Conservation (phyloP, 2,329 filamentous ascomycete species). For the Xylaria arbuscula region DNA sequence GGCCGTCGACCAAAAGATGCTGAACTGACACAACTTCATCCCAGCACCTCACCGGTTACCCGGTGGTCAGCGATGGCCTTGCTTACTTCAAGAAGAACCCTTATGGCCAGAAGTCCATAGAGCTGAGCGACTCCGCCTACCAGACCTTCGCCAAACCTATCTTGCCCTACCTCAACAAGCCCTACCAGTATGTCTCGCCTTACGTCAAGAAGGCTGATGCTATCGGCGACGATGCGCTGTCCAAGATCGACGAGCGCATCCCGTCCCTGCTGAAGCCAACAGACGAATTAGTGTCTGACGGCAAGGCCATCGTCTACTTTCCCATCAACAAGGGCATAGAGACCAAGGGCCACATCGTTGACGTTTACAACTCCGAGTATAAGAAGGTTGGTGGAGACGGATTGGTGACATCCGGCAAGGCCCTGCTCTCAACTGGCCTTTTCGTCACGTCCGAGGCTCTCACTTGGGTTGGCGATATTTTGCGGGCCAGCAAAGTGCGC, state of each 20-base stretch:
- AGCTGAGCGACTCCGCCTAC: conserved; percentile 80
- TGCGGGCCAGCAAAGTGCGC: conserved; percentile 72
- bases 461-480: conserved; percentile 67
- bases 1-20: neutral
- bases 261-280: conserved; percentile 82
- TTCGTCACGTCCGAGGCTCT: conserved; percentile 74
- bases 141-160: conserved; percentile 80
- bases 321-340: conserved; percentile 72
- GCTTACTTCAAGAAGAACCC: conserved; percentile 82
- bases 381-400: conserved; percentile 74
- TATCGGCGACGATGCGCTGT: conserved; percentile 77
- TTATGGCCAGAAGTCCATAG: conserved; percentile 84
- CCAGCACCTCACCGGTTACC: conserved; percentile 89
- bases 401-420: conserved; percentile 75
- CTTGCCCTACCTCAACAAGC: conserved; percentile 79
- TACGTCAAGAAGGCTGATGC: conserved; percentile 86
- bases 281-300: conserved; percentile 72
- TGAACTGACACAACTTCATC: conserved; percentile 9
- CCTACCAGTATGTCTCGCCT: conserved; percentile 84
- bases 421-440: conserved; percentile 73
- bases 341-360: conserved; percentile 70
- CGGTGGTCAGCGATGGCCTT: conserved; percentile 82
- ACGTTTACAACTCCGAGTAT: conserved; percentile 67
- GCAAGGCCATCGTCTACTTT: conserved; percentile 69
- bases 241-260: conserved; percentile 75